phyloP scores from a whole-genome alignment of 805 yeast genomes.

The Wickerhamomyces queroliae region DNA sequence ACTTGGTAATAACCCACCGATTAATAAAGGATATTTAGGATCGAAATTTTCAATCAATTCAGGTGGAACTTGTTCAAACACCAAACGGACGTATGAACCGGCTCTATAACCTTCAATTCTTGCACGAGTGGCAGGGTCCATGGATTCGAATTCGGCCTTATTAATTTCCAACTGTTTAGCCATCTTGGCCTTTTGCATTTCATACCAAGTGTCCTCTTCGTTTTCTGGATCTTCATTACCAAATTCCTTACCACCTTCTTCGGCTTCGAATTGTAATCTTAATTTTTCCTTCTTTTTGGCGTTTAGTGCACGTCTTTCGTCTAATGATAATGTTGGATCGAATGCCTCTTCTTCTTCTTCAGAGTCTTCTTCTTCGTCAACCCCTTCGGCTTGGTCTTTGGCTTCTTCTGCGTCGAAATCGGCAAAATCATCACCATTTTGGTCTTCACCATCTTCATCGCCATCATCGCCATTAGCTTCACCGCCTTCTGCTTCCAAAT shows the following conservation, averaged over 20 bases:
- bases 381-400: slow-evolving; percentile 37
- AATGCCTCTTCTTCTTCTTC: slow-evolving; percentile 31
- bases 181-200: slow-evolving; percentile 93
- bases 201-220: slow-evolving; percentile 96
- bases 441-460: slow-evolving; percentile 29
- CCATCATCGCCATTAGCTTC: slow-evolving; percentile 12
- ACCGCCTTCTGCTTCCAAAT: slow-evolving; percentile 33
- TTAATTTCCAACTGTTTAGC: slow-evolving; percentile 94
- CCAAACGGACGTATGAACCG: slow-evolving; percentile 89
- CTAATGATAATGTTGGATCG: slow-evolving; percentile 44
- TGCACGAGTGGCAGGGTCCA: slow-evolving; percentile 73
- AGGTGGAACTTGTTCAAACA: slow-evolving; percentile 77
- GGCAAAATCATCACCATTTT: slow-evolving; percentile 41
- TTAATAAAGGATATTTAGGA: slow-evolving; percentile 76
- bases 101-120: slow-evolving; percentile 89
- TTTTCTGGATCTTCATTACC: slow-evolving; percentile 78
- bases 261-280: slow-evolving; percentile 84
- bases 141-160: slow-evolving; percentile 64
- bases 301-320: slow-evolving; percentile 71
- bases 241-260: slow-evolving; percentile 48
- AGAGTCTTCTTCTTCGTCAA: slow-evolving; percentile 31
- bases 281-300: slow-evolving; percentile 88
- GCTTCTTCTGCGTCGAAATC: slow-evolving; percentile 48
- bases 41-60: slow-evolving; percentile 86
- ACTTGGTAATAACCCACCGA: slow-evolving; percentile 88